Conservation (phyloP, 1,284 basidiomycete genomes). For the Ustilago trichophora region DNA sequence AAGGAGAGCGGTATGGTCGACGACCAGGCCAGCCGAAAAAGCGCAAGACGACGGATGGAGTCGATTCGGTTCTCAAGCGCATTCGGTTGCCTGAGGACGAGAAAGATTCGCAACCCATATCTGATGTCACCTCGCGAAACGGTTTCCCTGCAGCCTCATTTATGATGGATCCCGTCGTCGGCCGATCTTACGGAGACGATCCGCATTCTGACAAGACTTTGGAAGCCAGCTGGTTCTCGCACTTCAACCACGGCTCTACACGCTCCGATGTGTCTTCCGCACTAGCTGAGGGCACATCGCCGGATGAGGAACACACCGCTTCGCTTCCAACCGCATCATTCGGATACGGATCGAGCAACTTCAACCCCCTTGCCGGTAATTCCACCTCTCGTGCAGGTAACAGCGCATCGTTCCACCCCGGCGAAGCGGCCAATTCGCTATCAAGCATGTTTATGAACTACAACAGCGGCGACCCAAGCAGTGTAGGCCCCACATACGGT, state of each 20-base stretch:
- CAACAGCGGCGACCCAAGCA: constrained; percentile 3
- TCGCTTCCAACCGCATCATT: constrained; percentile 23
- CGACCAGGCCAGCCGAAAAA: constrained; percentile 16
- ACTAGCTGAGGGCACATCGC: constrained; percentile 24
- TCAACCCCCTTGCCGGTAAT: constrained; percentile 43
- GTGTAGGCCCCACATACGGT: neutral
- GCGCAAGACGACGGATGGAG: constrained; percentile 21
- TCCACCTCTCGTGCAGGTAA: constrained; percentile 20
- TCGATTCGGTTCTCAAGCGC: constrained; percentile 33
- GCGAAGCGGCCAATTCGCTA: constrained; percentile 27
- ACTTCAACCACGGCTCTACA: constrained; percentile 26
- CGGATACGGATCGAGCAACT: constrained; percentile 37
- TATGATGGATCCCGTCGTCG: neutral
- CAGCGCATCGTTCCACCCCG: constrained; percentile 17
- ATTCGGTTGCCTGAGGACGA: constrained; percentile 29
- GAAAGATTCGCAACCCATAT: too few species aligned
- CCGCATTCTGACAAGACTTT: constrained; percentile 6
- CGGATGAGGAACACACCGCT: constrained; percentile 19
- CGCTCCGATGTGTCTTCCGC: constrained; percentile 34
- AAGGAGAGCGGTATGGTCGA: constrained; percentile 33
- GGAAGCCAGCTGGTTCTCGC: constrained; percentile 35
- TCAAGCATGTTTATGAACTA: constrained; percentile 45
- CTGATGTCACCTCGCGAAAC: neutral
- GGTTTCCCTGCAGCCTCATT: neutral
- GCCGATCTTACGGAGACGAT: neutral